phyloP scores from a whole-genome alignment of 768 basidiomycete species.

The Russula compacta region DNA sequence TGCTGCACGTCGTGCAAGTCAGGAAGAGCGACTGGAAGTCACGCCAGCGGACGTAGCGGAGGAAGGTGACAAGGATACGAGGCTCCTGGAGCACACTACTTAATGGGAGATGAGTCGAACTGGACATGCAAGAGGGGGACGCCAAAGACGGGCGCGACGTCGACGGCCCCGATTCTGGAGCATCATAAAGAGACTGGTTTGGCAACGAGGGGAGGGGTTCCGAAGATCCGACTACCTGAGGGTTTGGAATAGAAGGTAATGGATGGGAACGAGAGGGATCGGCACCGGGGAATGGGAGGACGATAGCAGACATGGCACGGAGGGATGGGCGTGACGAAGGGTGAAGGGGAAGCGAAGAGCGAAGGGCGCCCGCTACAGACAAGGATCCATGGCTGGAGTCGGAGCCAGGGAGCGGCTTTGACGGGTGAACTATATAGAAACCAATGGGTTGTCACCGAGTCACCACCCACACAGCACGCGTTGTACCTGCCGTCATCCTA shows the following conservation, averaged over 20 bases:
- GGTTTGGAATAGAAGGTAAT: not conserved
- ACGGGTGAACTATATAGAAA: not conserved
- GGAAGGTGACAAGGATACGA: conserved; percentile 27
- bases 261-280: not conserved
- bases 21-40: conserved; percentile 35
- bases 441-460: not conserved
- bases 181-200: not conserved
- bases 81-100: conserved; percentile 29
- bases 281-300: not conserved
- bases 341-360: not conserved
- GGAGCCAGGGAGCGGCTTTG: not conserved
- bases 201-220: not conserved
- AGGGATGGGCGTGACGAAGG: not conserved
- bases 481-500: not conserved
- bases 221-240: not conserved
- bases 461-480: not conserved
- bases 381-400: not conserved
- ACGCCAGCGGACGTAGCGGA: conserved; percentile 29
- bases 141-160: not conserved
- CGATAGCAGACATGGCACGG: not conserved
- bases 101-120: conserved; percentile 19
- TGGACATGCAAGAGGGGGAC: not conserved
- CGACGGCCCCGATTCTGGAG: not conserved
- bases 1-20: conserved; percentile 30
- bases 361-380: not conserved